Evolutionary conservation across 2,329 filamentous ascomycete genomes (phyloP).

Genomic region (Fusarium concolor): DNA sequence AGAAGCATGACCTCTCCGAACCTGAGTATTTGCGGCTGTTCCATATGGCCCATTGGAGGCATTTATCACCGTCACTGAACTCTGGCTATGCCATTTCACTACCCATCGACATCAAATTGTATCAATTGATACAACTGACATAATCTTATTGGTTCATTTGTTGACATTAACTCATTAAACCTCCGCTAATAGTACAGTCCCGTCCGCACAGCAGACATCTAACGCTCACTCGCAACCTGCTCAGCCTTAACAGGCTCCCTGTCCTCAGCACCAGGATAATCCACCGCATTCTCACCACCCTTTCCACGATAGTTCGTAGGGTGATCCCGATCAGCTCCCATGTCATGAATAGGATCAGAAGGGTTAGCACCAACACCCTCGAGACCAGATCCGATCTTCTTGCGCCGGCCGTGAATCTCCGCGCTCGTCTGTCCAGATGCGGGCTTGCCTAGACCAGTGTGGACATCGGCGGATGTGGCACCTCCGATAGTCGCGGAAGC

Average conservation of each 20-base stretch:
- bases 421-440: conserved; percentile 55
- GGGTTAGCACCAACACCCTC: conserved; percentile 53
- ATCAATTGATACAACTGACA: background rate
- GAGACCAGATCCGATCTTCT: conserved; percentile 54
- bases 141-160: background rate
- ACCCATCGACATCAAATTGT: too few species aligned
- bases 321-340: conserved; percentile 49
- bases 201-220: conserved; percentile 5
- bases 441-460: conserved; percentile 59
- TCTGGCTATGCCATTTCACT: background rate
- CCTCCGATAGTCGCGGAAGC: conserved; percentile 56
- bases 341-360: conserved; percentile 46
- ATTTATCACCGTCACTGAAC: background rate
- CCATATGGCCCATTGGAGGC: too few species aligned
- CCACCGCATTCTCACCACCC: conserved; percentile 27
- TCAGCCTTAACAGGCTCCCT: conserved; percentile 35
- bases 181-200: conserved; percentile 20
- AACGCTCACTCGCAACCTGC: conserved; percentile 41
- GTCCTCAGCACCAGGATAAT: conserved; percentile 42
- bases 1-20: too few species aligned
- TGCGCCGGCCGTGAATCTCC: conserved; percentile 54
- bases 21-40: background rate
- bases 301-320: conserved; percentile 36
- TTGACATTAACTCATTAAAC: conserved; percentile 34
- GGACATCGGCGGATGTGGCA: conserved; percentile 58